Conservation (phyloP, 805 yeast genomes). For the Saccharomycopsis schoenii region DNA sequence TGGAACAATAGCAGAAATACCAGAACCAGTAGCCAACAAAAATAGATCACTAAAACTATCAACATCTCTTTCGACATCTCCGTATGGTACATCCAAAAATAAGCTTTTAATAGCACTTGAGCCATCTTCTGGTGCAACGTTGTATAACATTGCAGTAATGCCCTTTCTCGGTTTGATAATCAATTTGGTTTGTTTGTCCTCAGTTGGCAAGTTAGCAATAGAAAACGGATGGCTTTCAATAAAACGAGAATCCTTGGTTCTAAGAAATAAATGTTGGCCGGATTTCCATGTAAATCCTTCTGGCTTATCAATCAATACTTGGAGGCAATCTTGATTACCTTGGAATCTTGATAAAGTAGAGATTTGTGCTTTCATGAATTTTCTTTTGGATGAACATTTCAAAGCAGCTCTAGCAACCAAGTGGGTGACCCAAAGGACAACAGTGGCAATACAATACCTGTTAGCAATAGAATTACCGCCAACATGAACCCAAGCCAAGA, state of each 20-base stretch:
- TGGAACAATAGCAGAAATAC: slow-evolving; percentile 41
- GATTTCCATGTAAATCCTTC: slow-evolving; percentile 39
- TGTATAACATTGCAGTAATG: slow-evolving; percentile 31
- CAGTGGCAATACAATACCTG: slow-evolving; percentile 39
- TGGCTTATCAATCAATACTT: slow-evolving; percentile 26
- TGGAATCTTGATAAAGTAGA: slow-evolving; percentile 20
- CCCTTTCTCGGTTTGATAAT: slow-evolving; percentile 39
- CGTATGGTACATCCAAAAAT: slow-evolving; percentile 48
- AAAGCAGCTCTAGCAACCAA: slow-evolving; percentile 35
- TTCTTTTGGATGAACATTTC: slow-evolving; percentile 34
- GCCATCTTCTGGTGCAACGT: slow-evolving; percentile 23
- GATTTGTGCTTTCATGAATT: slow-evolving; percentile 29
- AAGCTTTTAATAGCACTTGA: slow-evolving; percentile 24
- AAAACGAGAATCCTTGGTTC: slow-evolving; percentile 35
- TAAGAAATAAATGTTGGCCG: slow-evolving; percentile 45
- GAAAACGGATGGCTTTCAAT: slow-evolving; percentile 52
- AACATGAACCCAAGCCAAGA: slow-evolving; percentile 36
- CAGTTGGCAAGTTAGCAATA: slow-evolving; percentile 28
- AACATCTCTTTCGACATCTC: slow-evolving; percentile 39
- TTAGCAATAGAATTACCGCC: slow-evolving; percentile 28
- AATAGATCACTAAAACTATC: slow-evolving; percentile 35
- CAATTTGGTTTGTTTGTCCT: slow-evolving; percentile 29
- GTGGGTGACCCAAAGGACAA: slow-evolving; percentile 43
- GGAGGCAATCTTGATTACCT: slow-evolving; percentile 24
- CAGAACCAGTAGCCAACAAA: slow-evolving; percentile 40